Percentiles rank a stretch among this genome's conserved stretches.
Conservation (phyloP, 2,329 filamentous ascomycete species). For the Colletotrichum sp. region DNA sequence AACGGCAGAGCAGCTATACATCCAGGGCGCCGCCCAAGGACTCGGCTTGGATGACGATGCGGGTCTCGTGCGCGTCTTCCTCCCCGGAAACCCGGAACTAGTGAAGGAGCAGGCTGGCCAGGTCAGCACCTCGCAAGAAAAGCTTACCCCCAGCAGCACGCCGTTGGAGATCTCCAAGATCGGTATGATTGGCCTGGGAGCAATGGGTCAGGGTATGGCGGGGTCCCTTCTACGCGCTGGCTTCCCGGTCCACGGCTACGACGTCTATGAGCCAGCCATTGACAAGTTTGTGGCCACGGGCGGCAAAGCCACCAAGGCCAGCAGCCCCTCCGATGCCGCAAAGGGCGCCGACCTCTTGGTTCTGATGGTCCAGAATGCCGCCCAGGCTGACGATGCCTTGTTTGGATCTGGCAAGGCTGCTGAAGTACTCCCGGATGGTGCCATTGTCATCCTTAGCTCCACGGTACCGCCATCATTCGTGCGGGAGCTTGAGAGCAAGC, state of each 20-base stretch:
- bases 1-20: slow-evolving; percentile 35
- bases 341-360: slow-evolving; percentile 33
- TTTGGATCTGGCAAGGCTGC: slow-evolving; percentile 34
- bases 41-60: slow-evolving; percentile 32
- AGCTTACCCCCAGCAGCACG: slow-evolving; percentile 23
- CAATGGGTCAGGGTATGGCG: slow-evolving; percentile 44
- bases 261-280: slow-evolving; percentile 32
- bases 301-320: slow-evolving; percentile 25
- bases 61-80: slow-evolving; percentile 30
- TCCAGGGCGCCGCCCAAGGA: slow-evolving; percentile 29
- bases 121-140: background rate
- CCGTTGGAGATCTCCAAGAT: slow-evolving; percentile 31
- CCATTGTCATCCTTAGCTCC: slow-evolving; percentile 37
- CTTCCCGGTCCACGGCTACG: slow-evolving; percentile 37
- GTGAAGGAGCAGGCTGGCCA: slow-evolving; percentile 22
- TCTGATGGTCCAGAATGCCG: slow-evolving; percentile 40
- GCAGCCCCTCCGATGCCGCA: slow-evolving; percentile 31
- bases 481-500: slow-evolving; percentile 20
- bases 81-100: slow-evolving; percentile 16
- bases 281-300: slow-evolving; percentile 31
- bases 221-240: slow-evolving; percentile 34
- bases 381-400: slow-evolving; percentile 34
- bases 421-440: slow-evolving; percentile 26
- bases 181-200: slow-evolving; percentile 40
- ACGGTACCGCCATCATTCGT: slow-evolving; percentile 38